These are phyloP conservation scores for Torulaspora maleeae DNA, from an alignment of 805 yeast genomes.

Conservation along the genomic window DNA sequence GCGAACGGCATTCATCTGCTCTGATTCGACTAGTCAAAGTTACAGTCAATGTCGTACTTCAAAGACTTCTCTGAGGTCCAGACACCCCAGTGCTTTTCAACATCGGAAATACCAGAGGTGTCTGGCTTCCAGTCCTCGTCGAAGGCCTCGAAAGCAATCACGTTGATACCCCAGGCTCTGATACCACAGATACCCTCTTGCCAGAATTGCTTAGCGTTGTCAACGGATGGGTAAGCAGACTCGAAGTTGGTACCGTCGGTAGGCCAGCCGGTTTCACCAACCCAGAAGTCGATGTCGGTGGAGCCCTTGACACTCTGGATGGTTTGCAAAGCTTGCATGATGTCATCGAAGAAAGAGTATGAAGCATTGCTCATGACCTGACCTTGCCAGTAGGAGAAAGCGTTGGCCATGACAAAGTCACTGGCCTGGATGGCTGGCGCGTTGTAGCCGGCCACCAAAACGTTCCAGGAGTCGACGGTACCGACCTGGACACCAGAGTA, in stretches of 20 bases:
- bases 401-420: slow-evolving; percentile 87
- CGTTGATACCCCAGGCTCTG: slow-evolving; percentile 94
- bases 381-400: slow-evolving; percentile 99
- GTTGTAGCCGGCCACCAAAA: slow-evolving; percentile 73
- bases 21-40: slow-evolving; percentile 34
- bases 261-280: slow-evolving; percentile 98
- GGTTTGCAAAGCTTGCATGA: slow-evolving; percentile 92
- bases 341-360: slow-evolving; percentile 90
- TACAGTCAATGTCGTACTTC: slow-evolving; percentile 48
- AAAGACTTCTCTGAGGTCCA: slow-evolving; percentile 49
- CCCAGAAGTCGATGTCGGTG: slow-evolving; percentile 85
- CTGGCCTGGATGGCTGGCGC: slow-evolving; percentile 70
- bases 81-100: slow-evolving; percentile 95
- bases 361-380: slow-evolving; percentile 79
- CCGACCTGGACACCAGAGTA: slow-evolving; percentile 75
- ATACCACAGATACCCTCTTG: slow-evolving; percentile 85
- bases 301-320: slow-evolving; percentile 84
- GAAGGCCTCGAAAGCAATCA: slow-evolving; percentile 87
- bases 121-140: slow-evolving; percentile 97
- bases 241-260: slow-evolving; percentile 74
- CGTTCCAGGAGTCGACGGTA: slow-evolving; percentile 94
- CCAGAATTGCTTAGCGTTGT: slow-evolving; percentile 79
- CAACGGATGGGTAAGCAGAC: slow-evolving; percentile 59
- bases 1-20: no score
- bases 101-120: slow-evolving; percentile 78